Base-by-base conservation (phyloP, 352 stramenopile species). In the Pythium rhizo-oryzae region DNA sequence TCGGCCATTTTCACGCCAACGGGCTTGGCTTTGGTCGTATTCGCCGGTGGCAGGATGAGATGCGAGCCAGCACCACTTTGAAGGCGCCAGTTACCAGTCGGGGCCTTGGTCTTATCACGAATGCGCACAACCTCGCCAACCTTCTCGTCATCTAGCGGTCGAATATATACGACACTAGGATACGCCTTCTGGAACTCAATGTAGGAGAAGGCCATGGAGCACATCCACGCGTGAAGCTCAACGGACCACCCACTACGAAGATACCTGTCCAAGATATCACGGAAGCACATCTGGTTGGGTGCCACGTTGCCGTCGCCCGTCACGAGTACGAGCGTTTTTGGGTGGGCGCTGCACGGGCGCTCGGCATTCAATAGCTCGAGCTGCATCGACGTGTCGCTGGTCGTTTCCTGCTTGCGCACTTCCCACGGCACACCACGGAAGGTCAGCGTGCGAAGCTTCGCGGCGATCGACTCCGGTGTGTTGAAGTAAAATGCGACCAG, bases 311-410 rank as follows among this genome's bases (percentile, higher is more conserved):
- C 71, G 47, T 79, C 76, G 23, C 74, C 74, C 30, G 76, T 84
- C 16, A 84, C 76, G 2, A 81, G 59, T 69, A 81, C 74, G 8
- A 84, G 69, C 8, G 74, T 80, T 56, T 79, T 83, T n/a, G 64
- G 62, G n/a, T 75, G 50, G 18, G 74, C 62, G 7, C 37, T 13
- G 16, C 67, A 75, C 30, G 64, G 73, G 19, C 67, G 53, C 56
- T 76, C 59, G n/a, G 72, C 53, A 46, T 74, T 67, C 28, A 77
- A 35, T 8, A 83, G 58, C 65, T 76, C 65, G 46, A 76, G 72
- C 59, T 80, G 77, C 58, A 80, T 63, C 28, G 70, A 62, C 53
- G 65, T 80, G 52, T 79, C 73, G 43, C 57, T 73, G 19, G 56
- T 75, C 1, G 66, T 76, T 35, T 74, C 74, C 24, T 75, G 69